These are phyloP conservation scores for Saprolegnia diclina DNA, from an alignment of 352 stramenopile species.

Conservation along the genomic window DNA sequence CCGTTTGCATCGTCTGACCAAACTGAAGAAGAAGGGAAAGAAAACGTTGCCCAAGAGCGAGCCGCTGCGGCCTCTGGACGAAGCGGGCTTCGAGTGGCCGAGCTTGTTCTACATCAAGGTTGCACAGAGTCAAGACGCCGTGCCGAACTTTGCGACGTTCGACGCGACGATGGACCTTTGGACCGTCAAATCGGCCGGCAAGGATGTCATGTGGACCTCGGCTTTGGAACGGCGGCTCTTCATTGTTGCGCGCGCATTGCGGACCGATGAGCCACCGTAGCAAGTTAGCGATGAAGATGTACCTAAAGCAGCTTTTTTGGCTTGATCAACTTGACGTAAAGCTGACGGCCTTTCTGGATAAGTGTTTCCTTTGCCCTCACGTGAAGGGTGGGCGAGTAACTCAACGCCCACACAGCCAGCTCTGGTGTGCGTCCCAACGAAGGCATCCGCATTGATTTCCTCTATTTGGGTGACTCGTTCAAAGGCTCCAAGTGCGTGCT, in stretches of 20 bases:
- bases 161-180: background rate
- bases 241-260: conserved; percentile 24
- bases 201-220: conserved; percentile 14
- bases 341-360: conserved; percentile 18
- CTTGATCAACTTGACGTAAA: conserved; percentile 14
- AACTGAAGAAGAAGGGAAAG: too few species aligned
- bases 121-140: background rate
- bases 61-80: conserved; percentile 3
- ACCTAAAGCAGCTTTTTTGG: conserved; percentile 16
- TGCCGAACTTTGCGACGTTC: background rate
- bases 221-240: conserved; percentile 7
- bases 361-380: conserved; percentile 30
- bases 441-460: conserved; percentile 35
- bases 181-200: too few species aligned
- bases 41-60: too few species aligned
- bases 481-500: conserved; percentile 30
- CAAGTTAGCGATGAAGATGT: background rate
- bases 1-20: too few species aligned
- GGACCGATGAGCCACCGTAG: conserved; percentile 23
- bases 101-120: background rate
- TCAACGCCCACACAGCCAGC: conserved; percentile 20
- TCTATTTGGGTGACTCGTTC: conserved; percentile 30
- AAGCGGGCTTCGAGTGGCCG: background rate
- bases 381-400: conserved; percentile 29
- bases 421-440: conserved; percentile 26